Base-by-base conservation (phyloP, 2,329 filamentous ascomycete species). In the Colletotrichum theobromicola region DNA sequence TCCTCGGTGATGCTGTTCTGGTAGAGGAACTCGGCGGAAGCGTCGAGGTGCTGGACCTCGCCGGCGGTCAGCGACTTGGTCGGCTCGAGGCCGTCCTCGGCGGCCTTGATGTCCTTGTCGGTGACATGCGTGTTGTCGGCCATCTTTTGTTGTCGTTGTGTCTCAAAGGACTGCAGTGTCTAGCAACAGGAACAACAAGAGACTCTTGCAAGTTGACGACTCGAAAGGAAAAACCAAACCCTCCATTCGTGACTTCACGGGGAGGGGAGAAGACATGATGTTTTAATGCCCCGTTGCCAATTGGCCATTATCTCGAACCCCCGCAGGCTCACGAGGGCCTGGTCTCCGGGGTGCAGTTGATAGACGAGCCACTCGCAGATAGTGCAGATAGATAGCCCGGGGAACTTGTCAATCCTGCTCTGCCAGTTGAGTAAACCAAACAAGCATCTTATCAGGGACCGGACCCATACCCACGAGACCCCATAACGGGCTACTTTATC, bases 21-120 rank as follows among this genome's bases (percentile, higher is more conserved):
- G n/a, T 83, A 83, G 1, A 90, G 83, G 75, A 89, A 90, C 35
- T 86, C 76, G 62, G 86, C 87, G 5, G 85, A 86, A 70, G 87
- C 85, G 76, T 90, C 88, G 18, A 89, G 84, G 34, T 86, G 82
- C 70, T 62, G 60, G 62, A 74, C 32, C 55, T 75, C 71, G 21
- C 74, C 70, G 24, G 53, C 26, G 24, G 66, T 75, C 15, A 70
- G n/a, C 13, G 74, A 75, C 66, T 75, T 75, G 42, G 61, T 74
- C 18, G 66, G 66, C 71, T 75, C 66, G 57, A 75, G 74, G 71
- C 60, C 74, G 42, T 74, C 50, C 57, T 74, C 70, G 70, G 42
- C 66, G 32, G 13, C 21, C 37, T 75, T 65, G 70, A 58, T 37
- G 32, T 74, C 61, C 70, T 75, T 70, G 18, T 58, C 35, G 32